phyloP scores from a whole-genome alignment of 164 flowering plant species.

The Annona squamosa region DNA sequence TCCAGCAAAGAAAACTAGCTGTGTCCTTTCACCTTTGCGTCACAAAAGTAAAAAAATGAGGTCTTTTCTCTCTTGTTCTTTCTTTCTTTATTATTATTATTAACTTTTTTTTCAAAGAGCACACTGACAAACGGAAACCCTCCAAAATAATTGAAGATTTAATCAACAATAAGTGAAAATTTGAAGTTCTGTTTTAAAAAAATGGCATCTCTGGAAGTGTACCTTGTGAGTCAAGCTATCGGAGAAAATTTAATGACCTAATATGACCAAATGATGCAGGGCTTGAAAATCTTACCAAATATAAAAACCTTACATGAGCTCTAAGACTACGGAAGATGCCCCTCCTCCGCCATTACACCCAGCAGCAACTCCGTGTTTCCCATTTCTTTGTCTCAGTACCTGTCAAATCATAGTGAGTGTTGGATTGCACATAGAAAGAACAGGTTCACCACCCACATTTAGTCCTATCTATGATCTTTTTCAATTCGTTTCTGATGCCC shows the following conservation, averaged over 20 bases:
- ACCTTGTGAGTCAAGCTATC: neutral
- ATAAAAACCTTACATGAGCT: conserved; percentile 53
- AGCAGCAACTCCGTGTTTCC: conserved; percentile 61
- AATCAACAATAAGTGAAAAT: no score
- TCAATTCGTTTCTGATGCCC: no score
- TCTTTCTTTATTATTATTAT: no score
- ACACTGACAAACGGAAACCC: neutral
- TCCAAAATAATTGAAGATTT: no score
- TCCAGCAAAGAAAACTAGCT: neutral
- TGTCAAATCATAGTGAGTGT: conserved; percentile 18
- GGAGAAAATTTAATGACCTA: neutral
- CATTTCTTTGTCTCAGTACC: conserved; percentile 64
- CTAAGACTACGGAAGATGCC: conserved; percentile 77
- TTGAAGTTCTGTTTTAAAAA: no score
- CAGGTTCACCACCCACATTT: neutral
- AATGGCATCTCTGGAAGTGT: no score
- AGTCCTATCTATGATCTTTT: no score
- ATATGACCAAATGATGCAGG: neutral
- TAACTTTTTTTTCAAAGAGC: neutral
- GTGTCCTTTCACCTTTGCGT: neutral
- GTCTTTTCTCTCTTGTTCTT: neutral
- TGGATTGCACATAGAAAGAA: neutral
- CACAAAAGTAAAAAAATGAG: neutral
- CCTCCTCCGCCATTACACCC: conserved; percentile 91
- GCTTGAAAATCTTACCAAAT: conserved; percentile 20